Percentiles rank a stretch among this genome's conserved stretches.
These are phyloP conservation scores for Zoysia japonica DNA, from an alignment of 176 grass and related monocot species.

Conservation along the genomic window DNA sequence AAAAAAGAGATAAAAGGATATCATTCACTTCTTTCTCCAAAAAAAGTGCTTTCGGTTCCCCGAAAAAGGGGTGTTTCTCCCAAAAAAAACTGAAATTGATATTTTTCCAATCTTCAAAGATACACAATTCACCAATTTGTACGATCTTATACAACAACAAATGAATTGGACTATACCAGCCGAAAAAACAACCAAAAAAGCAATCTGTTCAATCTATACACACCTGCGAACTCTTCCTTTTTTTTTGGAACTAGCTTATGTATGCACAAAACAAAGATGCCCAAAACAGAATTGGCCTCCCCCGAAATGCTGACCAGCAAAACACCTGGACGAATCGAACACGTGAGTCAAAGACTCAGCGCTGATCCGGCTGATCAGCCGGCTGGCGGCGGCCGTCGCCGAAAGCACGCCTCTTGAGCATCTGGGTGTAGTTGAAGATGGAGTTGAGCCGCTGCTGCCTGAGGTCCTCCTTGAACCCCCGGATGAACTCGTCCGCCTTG, in stretches of 20 bases:
- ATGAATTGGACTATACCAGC: neutral
- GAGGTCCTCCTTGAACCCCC: constrained; percentile 34
- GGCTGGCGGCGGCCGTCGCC: neutral
- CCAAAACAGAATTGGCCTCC: constrained; percentile 26
- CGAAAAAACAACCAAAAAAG: neutral
- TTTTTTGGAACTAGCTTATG: neutral
- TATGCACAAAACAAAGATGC: neutral
- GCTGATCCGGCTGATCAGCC: neutral
- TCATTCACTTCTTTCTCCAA: neutral
- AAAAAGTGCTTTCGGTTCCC: neutral
- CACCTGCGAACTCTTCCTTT: neutral
- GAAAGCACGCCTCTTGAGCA: constrained; percentile 38
- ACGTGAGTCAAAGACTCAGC: constrained; percentile 19
- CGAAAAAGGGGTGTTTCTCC: neutral
- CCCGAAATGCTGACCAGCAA: neutral
- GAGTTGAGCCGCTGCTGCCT: constrained; percentile 52
- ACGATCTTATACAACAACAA: constrained; percentile 9
- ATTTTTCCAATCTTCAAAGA: neutral
- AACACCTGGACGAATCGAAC: neutral
- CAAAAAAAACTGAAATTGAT: too few relatives aligned
- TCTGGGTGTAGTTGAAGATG: constrained; percentile 65
- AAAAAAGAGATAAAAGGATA: neutral
- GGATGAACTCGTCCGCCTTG: constrained; percentile 44
- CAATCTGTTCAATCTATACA: neutral
- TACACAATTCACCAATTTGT: neutral